phyloP scores from a whole-genome alignment of 805 yeast species.

The Yamadazyma phyllophila region DNA sequence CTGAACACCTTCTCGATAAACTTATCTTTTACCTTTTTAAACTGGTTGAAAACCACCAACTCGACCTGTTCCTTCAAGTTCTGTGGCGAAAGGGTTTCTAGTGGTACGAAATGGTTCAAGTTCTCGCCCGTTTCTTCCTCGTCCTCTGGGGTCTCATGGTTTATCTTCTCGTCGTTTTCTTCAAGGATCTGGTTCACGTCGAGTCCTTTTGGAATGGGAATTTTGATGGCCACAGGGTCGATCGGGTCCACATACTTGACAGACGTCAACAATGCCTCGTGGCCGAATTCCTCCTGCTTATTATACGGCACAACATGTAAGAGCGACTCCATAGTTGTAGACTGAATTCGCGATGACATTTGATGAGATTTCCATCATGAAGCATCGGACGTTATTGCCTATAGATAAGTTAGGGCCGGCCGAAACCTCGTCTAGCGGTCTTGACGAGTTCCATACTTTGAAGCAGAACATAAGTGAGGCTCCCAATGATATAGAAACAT shows the following conservation, averaged over 20 bases:
- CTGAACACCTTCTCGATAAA: slow-evolving; percentile 34
- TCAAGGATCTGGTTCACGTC: slow-evolving; percentile 17
- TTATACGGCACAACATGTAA: slow-evolving; percentile 9
- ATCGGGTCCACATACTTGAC: slow-evolving; percentile 7
- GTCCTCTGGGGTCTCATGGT: slow-evolving; percentile 11
- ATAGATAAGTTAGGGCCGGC: not conserved
- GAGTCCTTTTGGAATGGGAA: slow-evolving; percentile 18
- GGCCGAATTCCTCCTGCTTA: not conserved
- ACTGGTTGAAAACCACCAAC: slow-evolving; percentile 30
- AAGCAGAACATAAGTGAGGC: slow-evolving; percentile 12
- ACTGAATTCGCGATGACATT: slow-evolving; percentile 7
- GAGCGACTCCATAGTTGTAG: not conserved
- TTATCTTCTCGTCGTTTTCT: slow-evolving; percentile 12
- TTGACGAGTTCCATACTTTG: slow-evolving; percentile 11
- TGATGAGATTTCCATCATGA: not conserved
- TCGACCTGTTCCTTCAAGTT: slow-evolving; percentile 36
- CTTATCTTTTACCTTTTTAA: slow-evolving; percentile 28
- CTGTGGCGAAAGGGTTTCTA: slow-evolving; percentile 28
- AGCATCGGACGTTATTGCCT: not conserved
- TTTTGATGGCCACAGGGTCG: slow-evolving; percentile 5
- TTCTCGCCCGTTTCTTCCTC: slow-evolving; percentile 13
- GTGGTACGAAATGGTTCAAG: slow-evolving; percentile 19
- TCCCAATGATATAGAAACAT: slow-evolving; percentile 33
- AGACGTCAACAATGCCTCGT: not conserved
- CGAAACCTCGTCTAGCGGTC: not conserved